Base-by-base conservation (phyloP, 192 early-diverging fungal species). In the Umbelopsis isabellina region DNA sequence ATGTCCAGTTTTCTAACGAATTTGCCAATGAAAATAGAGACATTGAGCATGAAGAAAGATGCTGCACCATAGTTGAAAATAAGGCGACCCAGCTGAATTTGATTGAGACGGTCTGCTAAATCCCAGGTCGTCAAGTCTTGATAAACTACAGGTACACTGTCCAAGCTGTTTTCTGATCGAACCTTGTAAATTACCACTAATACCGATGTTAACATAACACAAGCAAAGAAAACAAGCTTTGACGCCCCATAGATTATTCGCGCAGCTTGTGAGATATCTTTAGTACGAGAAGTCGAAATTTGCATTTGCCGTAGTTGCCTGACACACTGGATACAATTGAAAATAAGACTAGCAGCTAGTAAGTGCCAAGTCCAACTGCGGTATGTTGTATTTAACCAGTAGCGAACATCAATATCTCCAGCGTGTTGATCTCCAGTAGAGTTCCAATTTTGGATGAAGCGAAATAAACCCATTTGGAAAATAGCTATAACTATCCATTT, bases 401-500 rank as follows among this genome's bases (percentile, higher is more conserved):
- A 71, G 1, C 75, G 71, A 22, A 85, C 20, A 45, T 85, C 83
- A 48, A 82, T 80, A 50, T 80, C 72, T n/a, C 79, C 78, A 1
- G 83, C 83, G 27, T 76, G 80, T 41, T 85, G 82, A 48, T 85
- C 76, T 23, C 82, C 81, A 25, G 75, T 85, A 48, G 83, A 78
- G 53, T 83, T 84, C 85, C 85, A 86, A 16, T 49, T 49, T 41
- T 78, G 49, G 9, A 81, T 65, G 1, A 84, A 8, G 16, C 85
- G 73, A n/a, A 86, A 61, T 20, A 82, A 45, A 16, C 70, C 46
- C 69, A 80, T 75, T 55, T 85, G 80, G 21, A 58, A 9, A 2
- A 61, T 6, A 13, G 27, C 55, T 9, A 10, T 41, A 10, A 1
- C 37, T 41, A 41, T 41, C 37, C 37, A 41, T 10, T 6, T 6